Evolutionary conservation across 495 filamentous ascomycete species (phyloP), one percentile per base, ranked within the genome.

Genomic region (Glutinoglossum americanum): DNA sequence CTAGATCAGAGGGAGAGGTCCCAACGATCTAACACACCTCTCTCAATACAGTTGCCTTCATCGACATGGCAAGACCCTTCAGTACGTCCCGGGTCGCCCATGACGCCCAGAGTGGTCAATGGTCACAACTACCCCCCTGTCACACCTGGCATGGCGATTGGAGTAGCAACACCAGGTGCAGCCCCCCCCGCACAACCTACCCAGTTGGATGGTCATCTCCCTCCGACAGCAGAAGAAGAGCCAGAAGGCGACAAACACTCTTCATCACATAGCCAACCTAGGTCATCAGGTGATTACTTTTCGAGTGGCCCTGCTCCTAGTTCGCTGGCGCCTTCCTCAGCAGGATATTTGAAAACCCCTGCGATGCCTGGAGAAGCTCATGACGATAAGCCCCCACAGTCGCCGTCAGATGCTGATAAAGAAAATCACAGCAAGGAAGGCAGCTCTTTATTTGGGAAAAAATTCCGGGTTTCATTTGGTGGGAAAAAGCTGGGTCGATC

Each of bases 391-490:
- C 64, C 71, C 5, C 73, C 79, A 1, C 76, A 76, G 57, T 79
- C 78, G 32, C 80, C 83, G 0, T 66, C 70, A 33, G 83, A 88
- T 39, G 80, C 76, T 30, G 84, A 87, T 28, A 85, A 82, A 62
- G 80, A 83, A 59, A 82, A 74, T 44, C 67, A 80, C 69, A 58
- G 72, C 21, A 93, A 89, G 64, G 80, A 82, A 41, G 73, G 78
- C 0, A 74, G 74, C 25, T 82, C 78, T 1, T 68, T 86, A 11
- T 93, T 94, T 64, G 79, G 82, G 3, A 92, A 90, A 71, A 92
- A 90, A 64, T 89, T 95, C 68, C 78, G 81, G 17, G 87, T 89
- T 79, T 81, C 84, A 5, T 84, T 85, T 65, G 78, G 80, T 51
- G 78, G 72, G 64, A 94, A 90, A 73, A 94, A 89, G 61, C 71